phyloP scores from a whole-genome alignment of 257 asterid genomes.

The Scutellaria baicalensis region DNA sequence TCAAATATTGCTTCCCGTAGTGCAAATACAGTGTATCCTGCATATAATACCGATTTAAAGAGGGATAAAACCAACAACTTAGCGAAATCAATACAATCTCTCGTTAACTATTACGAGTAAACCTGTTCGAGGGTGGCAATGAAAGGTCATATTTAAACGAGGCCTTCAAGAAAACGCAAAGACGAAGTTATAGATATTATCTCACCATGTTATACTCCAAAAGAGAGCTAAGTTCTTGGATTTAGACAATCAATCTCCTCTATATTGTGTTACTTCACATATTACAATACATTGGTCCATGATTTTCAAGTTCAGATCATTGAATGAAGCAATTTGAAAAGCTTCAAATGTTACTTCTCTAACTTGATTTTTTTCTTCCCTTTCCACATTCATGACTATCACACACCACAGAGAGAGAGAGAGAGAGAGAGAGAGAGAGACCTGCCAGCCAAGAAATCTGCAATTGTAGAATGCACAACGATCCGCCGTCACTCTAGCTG shows the following conservation, averaged over 20 bases:
- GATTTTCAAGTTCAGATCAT: neutral
- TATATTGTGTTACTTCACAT: neutral
- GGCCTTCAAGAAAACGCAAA: no score
- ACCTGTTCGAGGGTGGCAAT: no score
- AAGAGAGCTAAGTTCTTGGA: neutral
- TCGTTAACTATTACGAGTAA: no score
- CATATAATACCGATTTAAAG: slow-evolving; percentile 8
- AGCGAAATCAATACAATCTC: neutral
- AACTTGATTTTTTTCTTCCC: no score
- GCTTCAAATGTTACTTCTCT: neutral
- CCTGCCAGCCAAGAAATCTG: slow-evolving; percentile 99
- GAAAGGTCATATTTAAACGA: no score
- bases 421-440: neutral
- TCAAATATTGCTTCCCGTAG: slow-evolving; percentile 77
- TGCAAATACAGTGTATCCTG: slow-evolving; percentile 96
- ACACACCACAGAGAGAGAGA: neutral
- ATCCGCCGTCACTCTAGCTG: slow-evolving; percentile 86
- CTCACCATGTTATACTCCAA: no score
- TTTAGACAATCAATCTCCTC: neutral
- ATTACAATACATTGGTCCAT: neutral
- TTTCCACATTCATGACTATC: neutral
- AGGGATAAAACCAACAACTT: neutral
- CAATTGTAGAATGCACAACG: slow-evolving; percentile 88
- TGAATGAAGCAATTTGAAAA: neutral
- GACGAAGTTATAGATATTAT: neutral